Evolutionary conservation across 148 eudicot species (phyloP).

Genomic region (Persicaria tinctoria): DNA sequence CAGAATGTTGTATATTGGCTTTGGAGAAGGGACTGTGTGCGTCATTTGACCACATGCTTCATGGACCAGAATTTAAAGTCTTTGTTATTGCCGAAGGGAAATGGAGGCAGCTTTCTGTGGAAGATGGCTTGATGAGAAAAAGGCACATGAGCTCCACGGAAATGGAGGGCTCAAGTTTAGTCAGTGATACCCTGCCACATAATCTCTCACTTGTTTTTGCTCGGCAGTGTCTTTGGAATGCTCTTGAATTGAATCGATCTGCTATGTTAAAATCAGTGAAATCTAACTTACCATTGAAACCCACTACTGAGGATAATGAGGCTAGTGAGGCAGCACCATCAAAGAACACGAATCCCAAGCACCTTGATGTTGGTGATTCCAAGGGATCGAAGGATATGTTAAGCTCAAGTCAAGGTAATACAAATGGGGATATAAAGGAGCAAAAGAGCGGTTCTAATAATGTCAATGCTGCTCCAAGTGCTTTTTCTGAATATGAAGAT

Average conservation of each 20-base stretch:
- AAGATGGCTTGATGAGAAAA: constrained; percentile 27
- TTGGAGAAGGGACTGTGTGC: constrained; percentile 53
- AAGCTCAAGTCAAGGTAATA: constrained; percentile 37
- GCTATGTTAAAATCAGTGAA: constrained; percentile 32
- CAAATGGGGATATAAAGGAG: constrained; percentile 79
- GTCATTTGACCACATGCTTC: constrained; percentile 19
- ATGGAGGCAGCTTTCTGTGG: constrained; percentile 67
- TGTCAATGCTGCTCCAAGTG: constrained; percentile 30
- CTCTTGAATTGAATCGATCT: constrained; percentile 43
- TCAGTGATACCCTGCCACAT: constrained; percentile 28
- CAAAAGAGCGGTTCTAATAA: constrained; percentile 38
- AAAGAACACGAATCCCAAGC: constrained; percentile 26
- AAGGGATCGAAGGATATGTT: constrained; percentile 31
- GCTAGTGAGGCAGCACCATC: constrained; percentile 24
- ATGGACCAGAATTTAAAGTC: constrained; percentile 40
- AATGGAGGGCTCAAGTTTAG: constrained; percentile 22
- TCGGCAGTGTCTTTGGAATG: constrained; percentile 64
- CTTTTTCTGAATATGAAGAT: constrained; percentile 48
- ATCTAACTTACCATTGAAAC: constrained; percentile 26
- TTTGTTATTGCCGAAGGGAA: constrained; percentile 71
- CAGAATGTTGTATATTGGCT: constrained; percentile 84
- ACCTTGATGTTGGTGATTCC: constrained; percentile 30
- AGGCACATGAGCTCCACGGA: constrained; percentile 25
- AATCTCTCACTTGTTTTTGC: constrained; percentile 58
- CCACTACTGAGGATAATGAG: constrained; percentile 33